Percentiles rank a stretch among this genome's conserved stretches.
Conservation (phyloP, 768 basidiomycete species). For the Agaricus blazei region DNA sequence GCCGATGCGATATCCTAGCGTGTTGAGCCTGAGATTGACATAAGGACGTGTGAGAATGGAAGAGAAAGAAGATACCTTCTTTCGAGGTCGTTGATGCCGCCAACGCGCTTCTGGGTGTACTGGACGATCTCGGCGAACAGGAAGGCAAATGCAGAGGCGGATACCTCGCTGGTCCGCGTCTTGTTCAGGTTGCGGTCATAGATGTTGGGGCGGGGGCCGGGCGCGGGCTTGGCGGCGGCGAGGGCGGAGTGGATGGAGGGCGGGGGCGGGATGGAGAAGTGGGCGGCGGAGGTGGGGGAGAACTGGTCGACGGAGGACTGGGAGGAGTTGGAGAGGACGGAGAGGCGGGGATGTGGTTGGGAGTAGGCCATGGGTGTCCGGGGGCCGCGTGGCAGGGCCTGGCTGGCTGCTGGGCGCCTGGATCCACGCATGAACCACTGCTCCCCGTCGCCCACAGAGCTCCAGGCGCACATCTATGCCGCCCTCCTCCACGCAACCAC, state of each 20-base stretch:
- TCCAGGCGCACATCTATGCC: conserved; percentile 73
- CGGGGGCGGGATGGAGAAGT: conserved; percentile 65
- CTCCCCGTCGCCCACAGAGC: conserved; percentile 43
- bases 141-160: conserved; percentile 79
- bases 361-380: conserved; percentile 40
- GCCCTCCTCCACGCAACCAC: conserved; percentile 70
- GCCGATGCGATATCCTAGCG: conserved; percentile 90
- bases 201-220: conserved; percentile 57
- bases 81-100: conserved; percentile 93
- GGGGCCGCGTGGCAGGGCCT: conserved; percentile 2
- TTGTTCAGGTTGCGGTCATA: conserved; percentile 90
- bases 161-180: conserved; percentile 79
- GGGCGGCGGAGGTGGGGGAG: conserved; percentile 57
- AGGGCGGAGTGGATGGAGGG: conserved; percentile 42
- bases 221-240: conserved; percentile 26
- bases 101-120: conserved; percentile 94
- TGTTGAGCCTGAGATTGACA: conserved; percentile 62
- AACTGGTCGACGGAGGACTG: conserved; percentile 45
- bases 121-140: conserved; percentile 92
- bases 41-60: background rate
- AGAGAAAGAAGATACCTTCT: conserved; percentile 56
- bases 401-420: background rate
- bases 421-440: conserved; percentile 30
- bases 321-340: conserved; percentile 60
- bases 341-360: conserved; percentile 64